Evolutionary conservation across 2,329 filamentous ascomycete genomes (phyloP).

Genomic region (Pestalotiopsis sp.): DNA sequence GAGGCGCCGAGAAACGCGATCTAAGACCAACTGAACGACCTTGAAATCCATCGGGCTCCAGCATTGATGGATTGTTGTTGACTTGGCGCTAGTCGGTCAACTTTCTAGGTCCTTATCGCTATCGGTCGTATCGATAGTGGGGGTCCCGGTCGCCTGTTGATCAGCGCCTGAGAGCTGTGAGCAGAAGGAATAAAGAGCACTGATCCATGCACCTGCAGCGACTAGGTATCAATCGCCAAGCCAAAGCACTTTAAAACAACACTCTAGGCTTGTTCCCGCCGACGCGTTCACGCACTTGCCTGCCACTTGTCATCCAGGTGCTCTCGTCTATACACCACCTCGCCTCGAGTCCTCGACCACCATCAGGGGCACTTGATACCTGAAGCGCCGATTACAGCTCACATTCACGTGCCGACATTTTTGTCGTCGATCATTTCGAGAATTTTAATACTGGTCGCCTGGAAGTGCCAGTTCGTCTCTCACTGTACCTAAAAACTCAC

Average conservation of each 20-base stretch:
- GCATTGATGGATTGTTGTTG: not conserved
- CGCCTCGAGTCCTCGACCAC: not conserved
- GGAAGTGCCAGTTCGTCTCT: not conserved
- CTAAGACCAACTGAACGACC: not conserved
- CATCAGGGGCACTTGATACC: not conserved
- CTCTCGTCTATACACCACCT: not conserved
- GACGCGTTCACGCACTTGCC: not conserved
- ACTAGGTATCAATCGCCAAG: not conserved
- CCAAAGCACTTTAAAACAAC: not conserved
- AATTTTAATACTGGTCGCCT: not conserved
- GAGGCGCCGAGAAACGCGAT: not conserved
- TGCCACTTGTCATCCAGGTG: not conserved
- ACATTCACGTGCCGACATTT: not conserved
- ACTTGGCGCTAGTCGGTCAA: not conserved
- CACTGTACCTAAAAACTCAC: not conserved
- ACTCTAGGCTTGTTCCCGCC: not conserved
- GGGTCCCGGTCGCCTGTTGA: not conserved
- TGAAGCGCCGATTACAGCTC: not conserved
- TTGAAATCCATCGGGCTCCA: not conserved
- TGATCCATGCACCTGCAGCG: not conserved
- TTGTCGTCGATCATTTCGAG: not conserved
- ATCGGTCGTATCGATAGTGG: constrained; percentile 1
- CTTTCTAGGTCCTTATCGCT: constrained; percentile 4
- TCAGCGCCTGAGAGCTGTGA: not conserved
- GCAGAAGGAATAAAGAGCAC: not conserved